Conservation (phyloP, 495 filamentous ascomycete genomes). For the Amphirosellinia nigrospora region DNA sequence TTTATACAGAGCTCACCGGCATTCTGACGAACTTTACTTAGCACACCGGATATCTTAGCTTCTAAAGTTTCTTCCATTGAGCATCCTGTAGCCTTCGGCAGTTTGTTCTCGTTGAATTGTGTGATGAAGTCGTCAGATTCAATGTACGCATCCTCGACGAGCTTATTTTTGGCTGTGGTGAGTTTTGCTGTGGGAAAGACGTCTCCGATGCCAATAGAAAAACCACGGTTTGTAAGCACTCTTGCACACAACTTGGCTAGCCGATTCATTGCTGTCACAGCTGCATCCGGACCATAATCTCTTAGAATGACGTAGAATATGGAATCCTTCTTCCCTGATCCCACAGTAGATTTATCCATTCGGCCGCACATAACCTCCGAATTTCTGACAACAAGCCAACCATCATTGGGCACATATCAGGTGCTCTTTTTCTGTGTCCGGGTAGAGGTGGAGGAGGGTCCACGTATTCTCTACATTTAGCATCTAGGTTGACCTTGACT, state of each 20-base stretch:
- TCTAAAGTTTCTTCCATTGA: slow-evolving; percentile 92
- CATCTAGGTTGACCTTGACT: slow-evolving; percentile 90
- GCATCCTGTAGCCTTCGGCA: slow-evolving; percentile 86
- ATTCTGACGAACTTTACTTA: slow-evolving; percentile 86
- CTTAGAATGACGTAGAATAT: slow-evolving; percentile 95
- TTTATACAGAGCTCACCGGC: slow-evolving; percentile 91
- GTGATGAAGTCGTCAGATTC: slow-evolving; percentile 86
- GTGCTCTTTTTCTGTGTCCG: slow-evolving; percentile 49
- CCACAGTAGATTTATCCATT: slow-evolving; percentile 97
- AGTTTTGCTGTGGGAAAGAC: slow-evolving; percentile 80
- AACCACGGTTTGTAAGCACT: slow-evolving; percentile 87
- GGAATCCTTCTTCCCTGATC: slow-evolving; percentile 95
- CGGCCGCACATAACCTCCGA: slow-evolving; percentile 98
- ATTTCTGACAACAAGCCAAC: slow-evolving; percentile 89
- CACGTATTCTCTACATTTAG: slow-evolving; percentile 85
- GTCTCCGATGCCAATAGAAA: slow-evolving; percentile 94
- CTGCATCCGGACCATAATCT: slow-evolving; percentile 89
- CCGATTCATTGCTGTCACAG: slow-evolving; percentile 91
- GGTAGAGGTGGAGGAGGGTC: slow-evolving; percentile 41
- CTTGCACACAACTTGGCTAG: slow-evolving; percentile 88
- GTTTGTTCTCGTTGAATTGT: slow-evolving; percentile 74
- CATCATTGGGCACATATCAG: slow-evolving; percentile 85
- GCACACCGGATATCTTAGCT: slow-evolving; percentile 85
- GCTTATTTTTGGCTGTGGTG: slow-evolving; percentile 68
- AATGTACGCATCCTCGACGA: slow-evolving; percentile 80